Conservation (phyloP, 768 basidiomycete species). For the Kwoniella botswanensis region DNA sequence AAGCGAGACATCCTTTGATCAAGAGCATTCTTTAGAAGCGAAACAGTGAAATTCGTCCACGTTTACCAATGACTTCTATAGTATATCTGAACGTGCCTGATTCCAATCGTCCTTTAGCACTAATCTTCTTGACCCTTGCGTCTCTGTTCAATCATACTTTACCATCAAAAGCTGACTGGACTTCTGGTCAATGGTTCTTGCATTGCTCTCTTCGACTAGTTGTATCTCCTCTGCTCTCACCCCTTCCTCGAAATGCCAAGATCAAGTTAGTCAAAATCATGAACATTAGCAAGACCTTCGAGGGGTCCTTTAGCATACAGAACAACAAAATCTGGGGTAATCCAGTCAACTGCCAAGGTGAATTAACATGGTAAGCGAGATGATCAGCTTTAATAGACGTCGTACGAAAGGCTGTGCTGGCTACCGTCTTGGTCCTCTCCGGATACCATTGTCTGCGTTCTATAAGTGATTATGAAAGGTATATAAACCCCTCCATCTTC, state of each 20-base stretch:
- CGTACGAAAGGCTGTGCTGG: slow-evolving; percentile 10
- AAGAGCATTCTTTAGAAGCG: background rate
- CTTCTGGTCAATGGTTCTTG: background rate
- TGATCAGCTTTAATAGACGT: background rate
- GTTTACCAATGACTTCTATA: background rate
- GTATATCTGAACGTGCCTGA: background rate
- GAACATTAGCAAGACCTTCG: background rate
- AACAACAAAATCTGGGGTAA: background rate
- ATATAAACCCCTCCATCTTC: slow-evolving; percentile 17
- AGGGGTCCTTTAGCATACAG: background rate
- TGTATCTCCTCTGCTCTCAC: too few species aligned
- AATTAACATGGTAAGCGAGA: background rate
- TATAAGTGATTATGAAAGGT: slow-evolving; percentile 13
- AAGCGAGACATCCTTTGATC: background rate
- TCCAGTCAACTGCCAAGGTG: background rate
- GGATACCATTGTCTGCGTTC: background rate
- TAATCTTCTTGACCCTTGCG: background rate
- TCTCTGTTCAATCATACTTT: background rate
- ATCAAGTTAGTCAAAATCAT: background rate
- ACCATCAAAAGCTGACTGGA: background rate
- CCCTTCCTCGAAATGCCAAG: background rate
- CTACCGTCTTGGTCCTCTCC: background rate
- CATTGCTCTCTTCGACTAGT: background rate
- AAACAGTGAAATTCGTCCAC: background rate
- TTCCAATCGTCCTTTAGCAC: background rate